Conservation (phyloP, 305 asterid species). For the Fraxinus sp. region DNA sequence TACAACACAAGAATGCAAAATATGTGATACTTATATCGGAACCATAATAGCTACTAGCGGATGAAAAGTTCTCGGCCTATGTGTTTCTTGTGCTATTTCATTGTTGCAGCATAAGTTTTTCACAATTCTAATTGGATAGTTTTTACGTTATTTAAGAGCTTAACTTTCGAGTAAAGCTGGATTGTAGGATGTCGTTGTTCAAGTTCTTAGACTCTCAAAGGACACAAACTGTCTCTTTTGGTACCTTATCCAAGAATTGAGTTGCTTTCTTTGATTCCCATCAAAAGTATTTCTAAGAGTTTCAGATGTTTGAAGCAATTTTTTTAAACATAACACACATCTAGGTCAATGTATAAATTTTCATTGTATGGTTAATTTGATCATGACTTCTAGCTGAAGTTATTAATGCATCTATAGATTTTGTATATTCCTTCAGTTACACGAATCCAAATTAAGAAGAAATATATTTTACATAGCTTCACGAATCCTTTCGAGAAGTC, state of each 20-base stretch:
- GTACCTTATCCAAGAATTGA: constrained; percentile 8
- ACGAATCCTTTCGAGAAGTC: background rate
- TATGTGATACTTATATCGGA: background rate
- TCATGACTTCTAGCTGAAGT: background rate
- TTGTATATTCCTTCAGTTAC: constrained; percentile 5
- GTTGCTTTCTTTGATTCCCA: background rate
- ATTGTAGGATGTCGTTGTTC: background rate
- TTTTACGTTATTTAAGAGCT: background rate
- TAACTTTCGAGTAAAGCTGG: constrained; percentile 2
- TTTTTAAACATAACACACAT: background rate
- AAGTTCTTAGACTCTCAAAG: constrained; percentile 1
- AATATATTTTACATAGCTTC: background rate
- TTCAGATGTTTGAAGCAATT: background rate
- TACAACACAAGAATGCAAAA: background rate
- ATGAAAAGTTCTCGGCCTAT: background rate
- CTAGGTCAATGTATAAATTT: constrained; percentile 7
- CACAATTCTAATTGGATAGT: background rate
- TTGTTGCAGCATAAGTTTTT: background rate
- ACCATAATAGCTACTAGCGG: background rate
- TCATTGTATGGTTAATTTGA: background rate
- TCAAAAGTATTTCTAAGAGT: background rate
- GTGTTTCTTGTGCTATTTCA: background rate
- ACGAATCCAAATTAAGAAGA: constrained; percentile 8
- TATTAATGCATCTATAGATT: background rate
- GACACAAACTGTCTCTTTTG: background rate